Evolutionary conservation across 2,329 filamentous ascomycete genomes (phyloP).

Genomic region (Aspergillus japonicus): DNA sequence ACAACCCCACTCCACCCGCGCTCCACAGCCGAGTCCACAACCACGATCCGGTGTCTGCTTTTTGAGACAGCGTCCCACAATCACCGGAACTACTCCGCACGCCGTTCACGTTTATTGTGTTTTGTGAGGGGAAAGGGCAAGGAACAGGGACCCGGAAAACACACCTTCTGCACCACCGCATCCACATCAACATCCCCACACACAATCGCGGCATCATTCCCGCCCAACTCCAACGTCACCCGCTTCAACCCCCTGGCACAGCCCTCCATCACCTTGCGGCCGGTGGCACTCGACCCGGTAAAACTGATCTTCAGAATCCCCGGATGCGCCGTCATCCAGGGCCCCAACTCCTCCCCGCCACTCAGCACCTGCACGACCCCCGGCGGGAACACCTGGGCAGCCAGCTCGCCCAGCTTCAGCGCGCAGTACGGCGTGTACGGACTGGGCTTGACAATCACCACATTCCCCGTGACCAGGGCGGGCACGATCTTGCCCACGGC

Average conservation of each 20-base stretch:
- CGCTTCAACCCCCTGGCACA: constrained; percentile 55
- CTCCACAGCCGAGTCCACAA: too few species aligned
- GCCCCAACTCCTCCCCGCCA: constrained; percentile 56
- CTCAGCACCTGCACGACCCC: constrained; percentile 59
- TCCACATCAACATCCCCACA: constrained; percentile 54
- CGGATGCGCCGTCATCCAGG: constrained; percentile 54
- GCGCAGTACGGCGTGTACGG: constrained; percentile 53
- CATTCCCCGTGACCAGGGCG: constrained; percentile 53
- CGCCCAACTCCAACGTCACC: constrained; percentile 55
- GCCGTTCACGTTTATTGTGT: background rate
- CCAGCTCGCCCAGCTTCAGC: constrained; percentile 55
- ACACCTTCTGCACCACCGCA: constrained; percentile 41
- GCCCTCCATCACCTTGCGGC: constrained; percentile 51
- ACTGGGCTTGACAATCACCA: constrained; percentile 57
- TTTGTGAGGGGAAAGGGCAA: too few species aligned
- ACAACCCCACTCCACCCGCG: too few species aligned
- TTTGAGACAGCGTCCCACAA: too few species aligned
- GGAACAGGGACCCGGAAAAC: background rate
- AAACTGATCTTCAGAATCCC: constrained; percentile 59
- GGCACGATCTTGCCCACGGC: constrained; percentile 53
- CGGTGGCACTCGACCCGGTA: constrained; percentile 55
- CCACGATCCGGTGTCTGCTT: too few species aligned
- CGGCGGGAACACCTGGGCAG: constrained; percentile 50
- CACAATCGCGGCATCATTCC: constrained; percentile 57
- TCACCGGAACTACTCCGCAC: too few species aligned